Evolutionary conservation across 2,329 filamentous ascomycete species (phyloP).

Genomic region (Colletotrichum sp.): DNA sequence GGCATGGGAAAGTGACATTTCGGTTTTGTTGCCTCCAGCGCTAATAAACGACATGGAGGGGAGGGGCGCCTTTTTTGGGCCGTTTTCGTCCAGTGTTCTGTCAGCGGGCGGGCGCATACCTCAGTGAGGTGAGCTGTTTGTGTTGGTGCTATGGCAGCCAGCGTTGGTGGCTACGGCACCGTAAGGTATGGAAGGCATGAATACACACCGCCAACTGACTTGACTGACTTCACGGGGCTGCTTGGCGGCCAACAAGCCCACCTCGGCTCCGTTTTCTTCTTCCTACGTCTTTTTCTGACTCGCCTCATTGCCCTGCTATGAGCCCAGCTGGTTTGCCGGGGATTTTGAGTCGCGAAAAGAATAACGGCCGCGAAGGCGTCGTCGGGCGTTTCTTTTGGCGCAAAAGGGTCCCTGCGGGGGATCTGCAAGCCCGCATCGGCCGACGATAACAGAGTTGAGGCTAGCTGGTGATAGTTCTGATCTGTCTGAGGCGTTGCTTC

Average conservation of each 20-base stretch:
- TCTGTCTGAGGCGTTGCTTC: background rate
- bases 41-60: background rate
- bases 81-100: background rate
- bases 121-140: background rate
- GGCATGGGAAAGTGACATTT: constrained; percentile 8
- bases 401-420: constrained; percentile 7
- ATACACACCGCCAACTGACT: background rate
- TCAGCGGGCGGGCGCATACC: background rate
- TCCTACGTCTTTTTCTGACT: background rate
- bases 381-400: background rate
- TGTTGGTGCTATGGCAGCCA: background rate
- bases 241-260: background rate
- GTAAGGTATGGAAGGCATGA: background rate
- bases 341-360: background rate
- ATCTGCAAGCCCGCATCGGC: constrained; percentile 1
- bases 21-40: background rate
- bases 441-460: constrained; percentile 11
- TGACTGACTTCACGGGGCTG: background rate
- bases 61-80: background rate
- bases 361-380: background rate
- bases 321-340: background rate
- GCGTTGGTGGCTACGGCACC: background rate
- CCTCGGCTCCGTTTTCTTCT: background rate
- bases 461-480: constrained; percentile 10
- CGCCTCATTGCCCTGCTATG: background rate